Evolutionary conservation across 202 grass and related monocot species (phyloP).

Genomic region (Setaria viridis): DNA sequence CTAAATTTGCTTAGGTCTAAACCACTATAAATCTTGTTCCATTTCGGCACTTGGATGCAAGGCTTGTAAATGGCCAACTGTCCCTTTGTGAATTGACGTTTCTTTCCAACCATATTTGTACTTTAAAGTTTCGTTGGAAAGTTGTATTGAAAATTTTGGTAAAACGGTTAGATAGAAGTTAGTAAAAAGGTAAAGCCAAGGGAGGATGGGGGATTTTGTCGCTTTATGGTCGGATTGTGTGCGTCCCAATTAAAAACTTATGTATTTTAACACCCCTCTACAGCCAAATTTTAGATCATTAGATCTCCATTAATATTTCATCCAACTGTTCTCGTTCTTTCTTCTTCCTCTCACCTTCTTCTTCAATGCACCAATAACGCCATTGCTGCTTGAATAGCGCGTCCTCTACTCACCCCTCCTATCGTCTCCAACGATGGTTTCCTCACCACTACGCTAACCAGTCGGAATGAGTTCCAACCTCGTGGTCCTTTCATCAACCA

Average conservation of each 20-base stretch:
- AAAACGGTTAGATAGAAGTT: too few species aligned
- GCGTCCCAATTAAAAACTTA: neutral
- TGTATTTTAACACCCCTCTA: rapidly evolving
- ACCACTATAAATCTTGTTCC: too few species aligned
- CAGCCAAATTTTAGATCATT: neutral
- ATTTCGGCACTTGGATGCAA: too few species aligned
- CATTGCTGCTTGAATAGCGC: rapidly evolving
- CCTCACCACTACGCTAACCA: neutral
- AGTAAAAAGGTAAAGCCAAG: too few species aligned
- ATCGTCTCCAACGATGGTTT: too few species aligned
- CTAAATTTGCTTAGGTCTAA: too few species aligned
- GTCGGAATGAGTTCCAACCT: neutral
- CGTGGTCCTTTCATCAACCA: too few species aligned
- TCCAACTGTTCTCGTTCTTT: neutral
- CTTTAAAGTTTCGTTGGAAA: too few species aligned
- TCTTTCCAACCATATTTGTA: too few species aligned
- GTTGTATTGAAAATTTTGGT: too few species aligned
- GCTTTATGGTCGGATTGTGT: rapidly evolving
- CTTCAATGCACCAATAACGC: neutral
- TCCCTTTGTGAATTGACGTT: too few species aligned
- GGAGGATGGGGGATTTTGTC: neutral
- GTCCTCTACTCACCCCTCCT: neutral
- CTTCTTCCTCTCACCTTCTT: neutral
- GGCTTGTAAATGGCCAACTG: too few species aligned
- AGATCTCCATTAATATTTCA: neutral